Evolutionary conservation across 2,329 filamentous ascomycete species (phyloP).

Genomic region (Ophioceras dolichostomum): DNA sequence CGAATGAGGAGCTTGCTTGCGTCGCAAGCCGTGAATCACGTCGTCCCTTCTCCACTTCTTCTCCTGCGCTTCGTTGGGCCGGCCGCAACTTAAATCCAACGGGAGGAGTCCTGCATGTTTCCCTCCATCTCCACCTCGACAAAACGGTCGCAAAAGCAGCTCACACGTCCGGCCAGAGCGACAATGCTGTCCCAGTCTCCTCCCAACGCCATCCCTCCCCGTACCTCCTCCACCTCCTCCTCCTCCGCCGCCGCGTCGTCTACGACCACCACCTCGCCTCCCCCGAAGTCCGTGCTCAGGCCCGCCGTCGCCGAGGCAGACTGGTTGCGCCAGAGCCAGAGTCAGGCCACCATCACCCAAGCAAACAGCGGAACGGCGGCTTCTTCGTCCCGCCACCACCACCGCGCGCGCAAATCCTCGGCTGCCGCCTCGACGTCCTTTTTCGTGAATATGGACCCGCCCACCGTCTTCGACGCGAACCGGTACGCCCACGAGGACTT

Average conservation of each 20-base stretch:
- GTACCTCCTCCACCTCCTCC: constrained; percentile 51
- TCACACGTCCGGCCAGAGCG: no score
- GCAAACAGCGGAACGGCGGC: constrained; percentile 3
- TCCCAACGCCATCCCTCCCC: constrained; percentile 59
- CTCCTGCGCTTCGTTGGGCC: no score
- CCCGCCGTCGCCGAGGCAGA: constrained; percentile 49
- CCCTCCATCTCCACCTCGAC: no score
- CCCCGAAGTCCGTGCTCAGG: constrained; percentile 28
- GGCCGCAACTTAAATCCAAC: no score
- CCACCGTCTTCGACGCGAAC: constrained; percentile 32
- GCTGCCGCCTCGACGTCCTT: constrained; percentile 12
- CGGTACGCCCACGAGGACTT: constrained; percentile 44
- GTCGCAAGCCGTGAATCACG: no score
- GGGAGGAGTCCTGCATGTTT: constrained; percentile 9
- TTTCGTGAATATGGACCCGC: constrained; percentile 23
- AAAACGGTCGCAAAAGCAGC: constrained; percentile 7
- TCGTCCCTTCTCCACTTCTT: no score
- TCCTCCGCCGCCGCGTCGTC: constrained; percentile 15
- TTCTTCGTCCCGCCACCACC: constrained; percentile 1
- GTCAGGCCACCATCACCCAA: constrained; percentile 15
- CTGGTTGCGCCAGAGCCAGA: constrained; percentile 36
- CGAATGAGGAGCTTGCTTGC: no score
- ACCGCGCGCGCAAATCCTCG: neutral
- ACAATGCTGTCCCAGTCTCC: constrained; percentile 25
- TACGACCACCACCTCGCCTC: constrained; percentile 11